phyloP scores from a whole-genome alignment of 345 rosid species.

The Triadica sebifera region DNA sequence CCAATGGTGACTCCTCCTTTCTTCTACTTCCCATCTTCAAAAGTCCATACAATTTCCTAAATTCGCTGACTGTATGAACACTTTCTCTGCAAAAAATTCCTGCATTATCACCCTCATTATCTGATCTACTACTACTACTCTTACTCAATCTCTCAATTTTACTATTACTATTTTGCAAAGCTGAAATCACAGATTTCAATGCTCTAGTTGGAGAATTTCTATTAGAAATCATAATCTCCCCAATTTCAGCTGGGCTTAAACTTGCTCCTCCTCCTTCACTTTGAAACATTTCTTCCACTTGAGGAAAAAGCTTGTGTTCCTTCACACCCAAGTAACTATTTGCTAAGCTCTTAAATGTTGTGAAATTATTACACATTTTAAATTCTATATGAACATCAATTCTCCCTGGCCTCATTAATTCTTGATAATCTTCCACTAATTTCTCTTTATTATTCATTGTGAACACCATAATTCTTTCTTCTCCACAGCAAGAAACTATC shows the following conservation, averaged over 20 bases:
- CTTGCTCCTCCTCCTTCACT: slow-evolving; percentile 5
- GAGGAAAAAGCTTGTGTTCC: slow-evolving; percentile 32
- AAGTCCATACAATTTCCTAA: slow-evolving; percentile 28
- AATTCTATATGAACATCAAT: slow-evolving; percentile 26
- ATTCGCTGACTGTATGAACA: slow-evolving; percentile 22
- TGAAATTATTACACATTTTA: slow-evolving; percentile 19
- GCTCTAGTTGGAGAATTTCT: slow-evolving; percentile 27
- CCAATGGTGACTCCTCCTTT: slow-evolving; percentile 16
- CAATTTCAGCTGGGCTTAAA: slow-evolving; percentile 30
- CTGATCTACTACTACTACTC: not conserved
- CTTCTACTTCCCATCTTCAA: slow-evolving; percentile 27
- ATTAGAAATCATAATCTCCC: slow-evolving; percentile 30
- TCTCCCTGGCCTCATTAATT: slow-evolving; percentile 24
- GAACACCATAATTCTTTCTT: slow-evolving; percentile 27
- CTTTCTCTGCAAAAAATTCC: slow-evolving; percentile 21
- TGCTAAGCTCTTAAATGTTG: slow-evolving; percentile 23
- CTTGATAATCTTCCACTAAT: not conserved
- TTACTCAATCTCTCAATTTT: not conserved
- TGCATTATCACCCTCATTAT: not conserved
- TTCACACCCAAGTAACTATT: slow-evolving; percentile 26
- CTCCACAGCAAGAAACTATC: slow-evolving; percentile 21
- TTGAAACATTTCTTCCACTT: slow-evolving; percentile 18
- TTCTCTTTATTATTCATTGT: slow-evolving; percentile 17
- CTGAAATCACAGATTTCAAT: slow-evolving; percentile 24
- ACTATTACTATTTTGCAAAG: slow-evolving; percentile 9